Conservation (phyloP, 805 yeast genomes). For the Torulaspora delbrueckii region DNA sequence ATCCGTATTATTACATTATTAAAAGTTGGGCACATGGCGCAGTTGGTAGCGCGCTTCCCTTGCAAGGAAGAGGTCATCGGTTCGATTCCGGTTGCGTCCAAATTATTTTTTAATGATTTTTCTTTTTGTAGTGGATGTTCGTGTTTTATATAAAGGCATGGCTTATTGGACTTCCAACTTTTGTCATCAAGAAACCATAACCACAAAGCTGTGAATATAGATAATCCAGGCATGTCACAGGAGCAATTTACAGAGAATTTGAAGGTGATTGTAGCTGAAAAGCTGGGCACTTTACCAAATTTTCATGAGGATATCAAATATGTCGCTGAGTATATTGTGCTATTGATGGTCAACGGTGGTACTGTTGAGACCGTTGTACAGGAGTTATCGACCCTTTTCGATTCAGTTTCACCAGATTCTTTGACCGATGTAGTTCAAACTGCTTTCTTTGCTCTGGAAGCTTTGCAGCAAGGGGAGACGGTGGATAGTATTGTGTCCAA, state of each 20-base stretch:
- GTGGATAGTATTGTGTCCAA: constrained; percentile 31
- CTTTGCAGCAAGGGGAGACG: constrained; percentile 36
- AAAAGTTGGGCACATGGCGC: constrained; percentile 3
- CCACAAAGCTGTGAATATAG: too few species aligned
- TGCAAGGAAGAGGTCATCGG: neutral
- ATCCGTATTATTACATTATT: too few species aligned
- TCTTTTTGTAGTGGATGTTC: too few species aligned
- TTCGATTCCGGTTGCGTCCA: neutral
- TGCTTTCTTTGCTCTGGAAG: constrained; percentile 53
- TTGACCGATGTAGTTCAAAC: constrained; percentile 51
- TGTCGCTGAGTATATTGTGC: constrained; percentile 70
- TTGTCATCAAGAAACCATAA: too few species aligned
- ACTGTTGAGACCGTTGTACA: constrained; percentile 53
- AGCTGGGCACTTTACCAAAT: constrained; percentile 38
- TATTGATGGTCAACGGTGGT: constrained; percentile 64
- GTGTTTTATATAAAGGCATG: too few species aligned
- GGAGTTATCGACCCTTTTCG: constrained; percentile 59
- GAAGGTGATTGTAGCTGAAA: constrained; percentile 41
- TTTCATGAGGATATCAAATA: constrained; percentile 51
- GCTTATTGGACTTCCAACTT: too few species aligned
- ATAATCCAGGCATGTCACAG: constrained; percentile 21
- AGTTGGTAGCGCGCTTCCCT: neutral
- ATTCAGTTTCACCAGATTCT: constrained; percentile 56
- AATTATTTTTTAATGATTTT: too few species aligned
- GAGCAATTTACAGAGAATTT: constrained; percentile 37